phyloP scores from a whole-genome alignment of 768 basidiomycete species.

The Cystofilobasidium macerans region DNA sequence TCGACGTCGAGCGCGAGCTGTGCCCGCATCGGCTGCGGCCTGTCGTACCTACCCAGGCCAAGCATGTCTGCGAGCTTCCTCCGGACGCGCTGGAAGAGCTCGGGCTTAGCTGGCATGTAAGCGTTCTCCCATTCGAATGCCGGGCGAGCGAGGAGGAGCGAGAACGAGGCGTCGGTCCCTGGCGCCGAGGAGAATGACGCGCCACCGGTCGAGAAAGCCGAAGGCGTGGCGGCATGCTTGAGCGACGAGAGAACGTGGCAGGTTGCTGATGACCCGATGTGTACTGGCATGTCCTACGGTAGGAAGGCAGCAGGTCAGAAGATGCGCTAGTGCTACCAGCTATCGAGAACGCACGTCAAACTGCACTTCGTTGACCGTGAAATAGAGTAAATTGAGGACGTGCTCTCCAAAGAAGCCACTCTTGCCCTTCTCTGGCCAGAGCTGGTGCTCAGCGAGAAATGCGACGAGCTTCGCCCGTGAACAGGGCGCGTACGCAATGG shows the following conservation, averaged over 20 bases:
- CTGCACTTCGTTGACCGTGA: conserved; percentile 57
- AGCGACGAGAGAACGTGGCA: conserved; percentile 12
- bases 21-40: neutral
- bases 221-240: conserved; percentile 11
- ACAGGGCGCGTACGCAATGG: conserved; percentile 61
- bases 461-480: conserved; percentile 53
- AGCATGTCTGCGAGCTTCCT: neutral
- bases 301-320: no score
- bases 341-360: conserved; percentile 45
- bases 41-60: neutral
- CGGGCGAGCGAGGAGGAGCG: conserved; percentile 49
- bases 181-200: conserved; percentile 41
- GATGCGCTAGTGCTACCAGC: neutral
- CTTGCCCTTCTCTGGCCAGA: conserved; percentile 44
- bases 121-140: conserved; percentile 14
- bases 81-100: neutral
- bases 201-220: neutral
- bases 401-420: conserved; percentile 34
- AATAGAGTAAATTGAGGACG: conserved; percentile 61
- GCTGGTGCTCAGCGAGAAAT: conserved; percentile 54
- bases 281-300: conserved; percentile 11
- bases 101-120: neutral
- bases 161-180: conserved; percentile 48
- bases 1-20: neutral
- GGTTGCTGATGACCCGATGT: neutral